Evolutionary conservation across 179 eudicot genomes (phyloP), one percentile per base, ranked within the genome.

Genomic region (Silene noctiflora): DNA sequence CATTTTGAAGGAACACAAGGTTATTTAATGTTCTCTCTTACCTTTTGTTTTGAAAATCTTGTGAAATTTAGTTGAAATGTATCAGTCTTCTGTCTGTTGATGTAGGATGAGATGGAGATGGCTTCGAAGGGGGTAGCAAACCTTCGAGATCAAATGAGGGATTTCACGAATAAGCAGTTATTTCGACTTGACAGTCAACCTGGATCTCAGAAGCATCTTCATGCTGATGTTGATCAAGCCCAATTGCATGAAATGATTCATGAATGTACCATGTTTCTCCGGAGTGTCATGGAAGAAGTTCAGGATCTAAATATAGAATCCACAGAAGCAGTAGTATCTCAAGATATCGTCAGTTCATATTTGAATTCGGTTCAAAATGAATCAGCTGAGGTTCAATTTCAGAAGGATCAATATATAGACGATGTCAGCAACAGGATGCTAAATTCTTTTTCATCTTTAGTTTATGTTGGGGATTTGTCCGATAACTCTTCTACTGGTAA

Each of bases 51-150:
- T 70, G 17, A 72, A 61, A 62, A 72, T 73, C 48, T 65, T 75
- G 51, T 24, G 64, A 70, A 59, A 69, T 63, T 78, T 71, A 27
- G 75, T 71, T 53, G 63, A 13, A 6, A 71, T 44, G 22, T 61
- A 10, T 29, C 35, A 29, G 69, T 73, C 16, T 73, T 46, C 46
- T 78, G 76, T 55, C 69, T 59, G 72, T 8, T 55, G 19, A 51
- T 89, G 88, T 89, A 96, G 99, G 97, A 86, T 76, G 96, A 91
- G 84, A 84, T 85, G 74, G 87, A 83, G 68, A 86, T 79, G 89
- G 79, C 89, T 76, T 72, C 74, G 56, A 83, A 85, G 79, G 94
- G 86, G 78, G 85, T 90, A 69, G 79, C 82, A 67, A 77, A 87
- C 75, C 88, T 93, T 80, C 83, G 83, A 61, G 80, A 80, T 79